Conservation (phyloP, 2,329 filamentous ascomycete genomes). For the Cladosporium velox region DNA sequence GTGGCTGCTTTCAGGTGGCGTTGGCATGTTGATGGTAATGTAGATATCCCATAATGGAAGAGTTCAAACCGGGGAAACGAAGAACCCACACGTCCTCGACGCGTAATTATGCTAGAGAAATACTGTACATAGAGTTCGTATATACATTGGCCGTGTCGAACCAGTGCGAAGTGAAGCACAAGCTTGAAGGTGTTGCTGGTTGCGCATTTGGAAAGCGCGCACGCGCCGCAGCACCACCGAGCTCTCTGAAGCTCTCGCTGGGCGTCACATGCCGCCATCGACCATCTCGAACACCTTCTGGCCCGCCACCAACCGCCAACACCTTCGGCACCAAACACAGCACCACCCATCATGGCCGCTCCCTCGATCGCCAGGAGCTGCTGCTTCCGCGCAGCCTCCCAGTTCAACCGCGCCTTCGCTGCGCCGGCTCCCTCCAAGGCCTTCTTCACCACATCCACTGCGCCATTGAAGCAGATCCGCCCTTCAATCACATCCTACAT, state of each 20-base stretch:
- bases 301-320: neutral
- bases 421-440: conserved; percentile 14
- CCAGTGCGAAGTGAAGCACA: neutral
- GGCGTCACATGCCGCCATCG: conserved; percentile 1
- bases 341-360: conserved; percentile 6
- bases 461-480: conserved; percentile 16
- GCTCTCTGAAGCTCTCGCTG: neutral
- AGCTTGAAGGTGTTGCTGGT: neutral
- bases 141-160: neutral
- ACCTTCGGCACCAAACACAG: neutral
- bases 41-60: neutral
- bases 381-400: conserved; percentile 15
- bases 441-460: conserved; percentile 18
- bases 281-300: neutral
- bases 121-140: neutral
- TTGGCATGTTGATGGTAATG: conserved; percentile 5
- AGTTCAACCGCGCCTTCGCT: conserved; percentile 8
- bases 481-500: conserved; percentile 9
- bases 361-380: conserved; percentile 14
- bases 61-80: neutral
- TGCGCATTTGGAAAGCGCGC: neutral
- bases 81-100: neutral
- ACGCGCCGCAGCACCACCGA: neutral
- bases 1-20: conserved; percentile 8
- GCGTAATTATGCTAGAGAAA: neutral